These are phyloP conservation scores for Trichoderma atrobrunneum DNA, from an alignment of 2,329 filamentous ascomycete genomes.

Conservation along the genomic window DNA sequence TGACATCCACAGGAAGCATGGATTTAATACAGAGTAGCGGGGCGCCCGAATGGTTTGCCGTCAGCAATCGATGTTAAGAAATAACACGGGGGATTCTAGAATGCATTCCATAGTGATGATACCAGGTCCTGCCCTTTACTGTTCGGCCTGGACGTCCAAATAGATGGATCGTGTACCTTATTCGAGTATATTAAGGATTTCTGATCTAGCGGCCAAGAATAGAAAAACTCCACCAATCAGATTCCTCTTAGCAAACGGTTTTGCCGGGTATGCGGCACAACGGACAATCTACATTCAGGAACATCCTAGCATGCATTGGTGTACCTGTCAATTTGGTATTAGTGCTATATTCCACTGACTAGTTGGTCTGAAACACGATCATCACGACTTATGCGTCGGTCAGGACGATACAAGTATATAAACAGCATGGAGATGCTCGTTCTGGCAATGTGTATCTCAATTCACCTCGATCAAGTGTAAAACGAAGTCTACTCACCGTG, in stretches of 20 bases:
- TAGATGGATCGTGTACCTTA: not conserved
- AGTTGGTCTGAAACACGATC: not conserved
- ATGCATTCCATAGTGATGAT: not conserved
- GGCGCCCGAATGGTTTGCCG: not conserved
- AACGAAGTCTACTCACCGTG: not conserved
- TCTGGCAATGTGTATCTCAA: not conserved
- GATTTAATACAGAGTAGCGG: not conserved
- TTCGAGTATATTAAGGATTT: constrained; percentile 2
- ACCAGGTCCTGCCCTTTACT: not conserved
- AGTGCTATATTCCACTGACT: not conserved
- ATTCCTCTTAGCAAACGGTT: not conserved
- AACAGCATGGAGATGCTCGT: not conserved
- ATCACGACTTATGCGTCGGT: not conserved
- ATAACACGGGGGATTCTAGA: not conserved
- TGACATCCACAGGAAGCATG: not conserved
- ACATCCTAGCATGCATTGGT: not conserved
- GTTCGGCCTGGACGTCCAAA: not conserved
- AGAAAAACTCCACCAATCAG: constrained; percentile 2
- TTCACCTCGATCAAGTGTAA: not conserved
- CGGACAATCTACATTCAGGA: not conserved
- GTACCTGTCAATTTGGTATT: constrained; percentile 12
- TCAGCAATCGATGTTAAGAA: not conserved
- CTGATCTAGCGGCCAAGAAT: not conserved
- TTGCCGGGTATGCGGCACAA: constrained; percentile 8
- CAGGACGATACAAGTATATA: not conserved